A percentile compares a stretch with the other conserved stretches of the same genome.
Evolutionary conservation across 371 early-diverging fungal genomes (phyloP).

Genomic region (Blyttiomyces sp.): DNA sequence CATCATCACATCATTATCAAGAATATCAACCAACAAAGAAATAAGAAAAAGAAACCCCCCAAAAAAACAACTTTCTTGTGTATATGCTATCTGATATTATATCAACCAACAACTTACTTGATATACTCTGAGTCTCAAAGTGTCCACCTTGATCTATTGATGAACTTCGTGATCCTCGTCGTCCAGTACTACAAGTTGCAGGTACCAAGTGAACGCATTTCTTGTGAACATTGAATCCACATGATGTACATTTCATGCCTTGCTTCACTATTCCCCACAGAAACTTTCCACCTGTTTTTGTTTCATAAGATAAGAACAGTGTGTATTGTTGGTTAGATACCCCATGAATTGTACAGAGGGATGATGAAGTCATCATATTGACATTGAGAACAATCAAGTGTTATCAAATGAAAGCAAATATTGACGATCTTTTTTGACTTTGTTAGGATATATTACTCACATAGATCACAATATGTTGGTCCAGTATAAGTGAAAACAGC

Average conservation of each 20-base stretch:
- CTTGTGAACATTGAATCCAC: constrained; percentile 38
- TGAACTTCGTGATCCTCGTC: background rate
- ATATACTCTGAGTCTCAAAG: background rate
- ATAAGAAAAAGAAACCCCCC: too few species aligned
- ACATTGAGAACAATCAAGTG: background rate
- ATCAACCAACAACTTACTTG: background rate
- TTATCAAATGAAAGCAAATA: too few species aligned
- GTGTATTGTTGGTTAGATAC: too few species aligned
- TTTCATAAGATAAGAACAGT: too few species aligned
- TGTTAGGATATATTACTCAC: background rate
- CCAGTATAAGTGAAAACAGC: background rate
- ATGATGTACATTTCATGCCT: constrained; percentile 39
- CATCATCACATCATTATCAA: too few species aligned
- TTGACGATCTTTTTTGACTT: too few species aligned
- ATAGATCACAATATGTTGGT: background rate
- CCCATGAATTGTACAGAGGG: too few species aligned
- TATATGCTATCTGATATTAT: background rate
- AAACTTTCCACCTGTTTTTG: constrained; percentile 35
- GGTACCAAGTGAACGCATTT: constrained; percentile 29
- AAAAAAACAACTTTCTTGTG: too few species aligned
- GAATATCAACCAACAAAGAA: too few species aligned
- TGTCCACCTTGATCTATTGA: background rate
- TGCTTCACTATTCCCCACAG: constrained; percentile 53
- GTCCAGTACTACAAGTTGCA: constrained; percentile 15
- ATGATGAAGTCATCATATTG: background rate